Evolutionary conservation across 192 early-diverging fungal genomes (phyloP), one percentile per base, ranked within the genome.

Genomic region (Coemansia sp.): DNA sequence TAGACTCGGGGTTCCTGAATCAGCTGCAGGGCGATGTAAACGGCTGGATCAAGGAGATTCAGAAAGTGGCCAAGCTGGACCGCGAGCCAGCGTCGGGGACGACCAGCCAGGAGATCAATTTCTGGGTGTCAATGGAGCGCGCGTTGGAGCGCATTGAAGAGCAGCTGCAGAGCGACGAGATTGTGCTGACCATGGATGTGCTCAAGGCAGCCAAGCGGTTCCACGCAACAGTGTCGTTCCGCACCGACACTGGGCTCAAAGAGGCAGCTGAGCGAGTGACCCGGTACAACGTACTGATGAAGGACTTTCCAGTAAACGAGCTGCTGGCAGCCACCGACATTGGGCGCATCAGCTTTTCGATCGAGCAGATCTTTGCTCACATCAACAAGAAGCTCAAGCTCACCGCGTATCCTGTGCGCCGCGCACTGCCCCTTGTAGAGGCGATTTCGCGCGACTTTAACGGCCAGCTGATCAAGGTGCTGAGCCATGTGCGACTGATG

Each of bases 1-100:
- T 84, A 1, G 94, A 99, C 63, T 92, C 93, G 2, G 73, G 83
- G 3, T 93, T 98, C 54, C 79, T 98, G 21, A 98, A 99, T 81
- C 88, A 90, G 67, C 84, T 99, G 46, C 97, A 98, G 74, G 81
- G 84, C 56, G 93, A 96, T 63, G 97, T 99, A 36, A 98, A 98
- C 64, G 89, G 88, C 5, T 99, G 98, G 98, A 93, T 98, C 75
- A 95, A 95, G 68, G 98, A 98, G 73, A 98, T 99, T 70, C 95
- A 98, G 67, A 98, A 97, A 67, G 96, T 99, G 15, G 97, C 96
- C 42, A 92, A 94, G 67, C 86, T 99, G 52, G 83, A 86, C 46
- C 88, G 98, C 54, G 98, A 99, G 61, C 93, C 95, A 12, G 76
- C 87, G 1, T 90, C 89, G 18, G 95, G 95, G 9, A 91, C 92